phyloP scores from a whole-genome alignment of 225 moss, liverwort and hornwort genomes.

The Lunularia cruciata region DNA sequence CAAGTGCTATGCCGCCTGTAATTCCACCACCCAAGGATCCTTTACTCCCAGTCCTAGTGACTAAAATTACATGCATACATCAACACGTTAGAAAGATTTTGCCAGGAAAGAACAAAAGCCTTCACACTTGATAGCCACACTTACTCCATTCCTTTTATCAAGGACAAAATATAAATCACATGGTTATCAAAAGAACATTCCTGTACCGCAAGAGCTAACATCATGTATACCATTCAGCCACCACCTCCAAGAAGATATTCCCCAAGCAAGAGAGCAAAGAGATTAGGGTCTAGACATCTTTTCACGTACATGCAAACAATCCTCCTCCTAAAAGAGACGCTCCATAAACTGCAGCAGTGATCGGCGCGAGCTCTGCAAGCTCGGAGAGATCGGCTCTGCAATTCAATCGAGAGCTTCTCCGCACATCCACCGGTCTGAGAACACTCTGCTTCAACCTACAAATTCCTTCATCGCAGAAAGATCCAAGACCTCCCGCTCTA shows the following conservation, averaged over 20 bases:
- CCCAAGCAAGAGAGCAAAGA: background rate
- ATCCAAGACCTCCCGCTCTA: background rate
- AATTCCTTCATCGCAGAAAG: slow-evolving; percentile 4
- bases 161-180: no score
- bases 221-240: background rate
- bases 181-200: no score
- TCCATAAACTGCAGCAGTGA: slow-evolving; percentile 72
- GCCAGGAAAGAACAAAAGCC: background rate
- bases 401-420: slow-evolving; percentile 17
- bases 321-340: slow-evolving; percentile 72
- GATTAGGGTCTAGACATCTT: background rate
- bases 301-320: slow-evolving; percentile 71
- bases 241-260: background rate
- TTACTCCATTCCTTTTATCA: no score
- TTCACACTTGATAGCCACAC: no score
- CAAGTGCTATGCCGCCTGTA: slow-evolving; percentile 66
- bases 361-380: slow-evolving; percentile 59
- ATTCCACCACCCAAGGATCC: slow-evolving; percentile 81
- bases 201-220: no score
- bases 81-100: background rate
- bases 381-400: slow-evolving; percentile 44
- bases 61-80: slow-evolving; percentile 29
- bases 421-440: no score
- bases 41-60: slow-evolving; percentile 71
- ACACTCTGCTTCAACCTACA: background rate